Conservation (phyloP, 257 asterid species). For the Petunia secreta region DNA sequence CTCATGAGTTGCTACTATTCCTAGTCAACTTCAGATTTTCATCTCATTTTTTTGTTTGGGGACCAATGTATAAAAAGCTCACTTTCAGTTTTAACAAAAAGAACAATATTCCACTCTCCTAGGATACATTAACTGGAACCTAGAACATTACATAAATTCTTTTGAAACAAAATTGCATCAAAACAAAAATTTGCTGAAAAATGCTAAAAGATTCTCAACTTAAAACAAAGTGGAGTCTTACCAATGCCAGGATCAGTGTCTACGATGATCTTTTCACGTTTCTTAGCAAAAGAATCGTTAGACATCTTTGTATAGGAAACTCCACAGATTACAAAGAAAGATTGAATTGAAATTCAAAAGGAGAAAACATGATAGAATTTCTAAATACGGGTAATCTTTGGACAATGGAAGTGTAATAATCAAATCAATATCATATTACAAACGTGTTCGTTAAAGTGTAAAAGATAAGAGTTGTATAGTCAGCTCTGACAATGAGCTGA, state of each 20-base stretch:
- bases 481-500: constrained; percentile 14
- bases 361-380: background rate
- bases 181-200: background rate
- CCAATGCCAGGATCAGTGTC: constrained; percentile 55
- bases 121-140: background rate
- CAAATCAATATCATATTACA: background rate
- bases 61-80: too few relatives aligned
- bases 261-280: constrained; percentile 36
- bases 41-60: background rate
- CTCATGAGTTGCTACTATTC: background rate
- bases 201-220: background rate
- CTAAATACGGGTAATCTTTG: background rate
- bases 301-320: background rate
- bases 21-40: background rate
- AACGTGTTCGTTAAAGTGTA: background rate
- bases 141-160: background rate
- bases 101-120: background rate
- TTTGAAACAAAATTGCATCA: too few relatives aligned
- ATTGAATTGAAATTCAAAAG: background rate
- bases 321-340: background rate
- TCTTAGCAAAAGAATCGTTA: background rate
- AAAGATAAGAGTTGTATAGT: background rate
- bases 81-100: too few relatives aligned
- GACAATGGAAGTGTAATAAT: background rate
- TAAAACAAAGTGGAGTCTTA: constrained; percentile 7